phyloP scores from a whole-genome alignment of 1,284 basidiomycete genomes.

The Ceraceosorus guamensis region DNA sequence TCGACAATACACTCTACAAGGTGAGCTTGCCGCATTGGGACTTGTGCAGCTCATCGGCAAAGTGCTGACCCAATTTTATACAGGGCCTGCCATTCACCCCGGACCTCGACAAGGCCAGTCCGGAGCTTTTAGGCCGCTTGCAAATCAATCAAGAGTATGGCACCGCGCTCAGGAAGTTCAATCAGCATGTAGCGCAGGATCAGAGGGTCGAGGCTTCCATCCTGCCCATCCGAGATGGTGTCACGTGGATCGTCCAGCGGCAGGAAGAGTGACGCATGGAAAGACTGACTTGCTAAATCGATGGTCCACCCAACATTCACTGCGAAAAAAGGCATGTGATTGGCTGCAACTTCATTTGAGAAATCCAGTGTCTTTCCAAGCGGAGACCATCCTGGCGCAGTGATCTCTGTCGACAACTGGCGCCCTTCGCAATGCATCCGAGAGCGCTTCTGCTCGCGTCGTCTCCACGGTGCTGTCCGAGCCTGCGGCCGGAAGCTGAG shows the following conservation, averaged over 20 bases:
- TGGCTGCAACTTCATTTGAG: no score
- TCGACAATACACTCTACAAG: conserved; percentile 48
- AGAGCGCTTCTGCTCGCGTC: no score
- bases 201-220: conserved; percentile 32
- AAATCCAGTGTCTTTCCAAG: no score
- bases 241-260: conserved; percentile 34
- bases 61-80: conserved; percentile 44
- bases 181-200: conserved; percentile 34
- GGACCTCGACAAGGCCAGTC: conserved; percentile 7
- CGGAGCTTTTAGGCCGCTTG: neutral
- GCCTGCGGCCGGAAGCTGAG: no score
- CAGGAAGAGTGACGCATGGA: neutral
- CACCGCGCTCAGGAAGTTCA: conserved; percentile 40
- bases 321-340: no score
- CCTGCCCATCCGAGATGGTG: conserved; percentile 45
- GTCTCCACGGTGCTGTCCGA: no score
- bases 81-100: conserved; percentile 28
- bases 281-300: no score
- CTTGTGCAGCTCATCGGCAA: conserved; percentile 33
- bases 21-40: no score
- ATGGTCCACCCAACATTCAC: no score
- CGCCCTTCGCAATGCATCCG: no score
- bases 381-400: no score
- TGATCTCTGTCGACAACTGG: no score
- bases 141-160: conserved; percentile 22